Evolutionary conservation across 495 filamentous ascomycete genomes (phyloP), one percentile per base, ranked within the genome.

Genomic region (Aspergillus leporis): DNA sequence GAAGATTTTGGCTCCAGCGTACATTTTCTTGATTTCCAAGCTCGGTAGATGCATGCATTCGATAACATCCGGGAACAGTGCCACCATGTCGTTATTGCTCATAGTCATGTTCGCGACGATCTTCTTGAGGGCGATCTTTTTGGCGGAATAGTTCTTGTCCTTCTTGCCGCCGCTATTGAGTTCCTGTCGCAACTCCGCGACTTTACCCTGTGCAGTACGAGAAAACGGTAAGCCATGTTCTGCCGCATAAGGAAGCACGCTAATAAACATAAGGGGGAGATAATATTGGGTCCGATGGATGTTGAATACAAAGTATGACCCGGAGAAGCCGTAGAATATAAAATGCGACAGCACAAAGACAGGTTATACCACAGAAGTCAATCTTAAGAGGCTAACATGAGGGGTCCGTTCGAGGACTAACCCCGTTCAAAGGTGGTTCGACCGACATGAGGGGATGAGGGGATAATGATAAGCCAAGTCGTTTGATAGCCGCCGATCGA

Each of bases 21-120:
- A 96, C 94, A 99, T 99, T 81, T 99, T 99, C 84, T 99, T 99
- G 76, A 99, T 97, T 79, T 99, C 94, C 70, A 98, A 77, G 63
- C 88, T 93, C 46, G 88, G 88, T 55, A 98, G 89, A 57, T 88
- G 85, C 94, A 99, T 99, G 78, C 92, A 96, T 51, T 78, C 86
- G 64, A 98, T 87, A 38, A 99, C 87, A 72, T 99, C 94, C 23
- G 95, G 92, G 64, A 99, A 99, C 58, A 99, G 77, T 22, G 90
- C 91, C 53, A 97, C 89, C 94, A 99, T 99, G 74, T 99, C 94
- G 66, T 99, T 99, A 74, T 98, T 99, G 83, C 92, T 97, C 94
- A 98, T 98, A 55, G 94, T 98, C 94, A 99, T 98, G 70, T 98
- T 99, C 64, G 94, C 94, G 67, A 99, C 94, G 63, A 99, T 98